phyloP scores from a whole-genome alignment of 768 basidiomycete species.

The Pseudohyphozyma bogoriensis region DNA sequence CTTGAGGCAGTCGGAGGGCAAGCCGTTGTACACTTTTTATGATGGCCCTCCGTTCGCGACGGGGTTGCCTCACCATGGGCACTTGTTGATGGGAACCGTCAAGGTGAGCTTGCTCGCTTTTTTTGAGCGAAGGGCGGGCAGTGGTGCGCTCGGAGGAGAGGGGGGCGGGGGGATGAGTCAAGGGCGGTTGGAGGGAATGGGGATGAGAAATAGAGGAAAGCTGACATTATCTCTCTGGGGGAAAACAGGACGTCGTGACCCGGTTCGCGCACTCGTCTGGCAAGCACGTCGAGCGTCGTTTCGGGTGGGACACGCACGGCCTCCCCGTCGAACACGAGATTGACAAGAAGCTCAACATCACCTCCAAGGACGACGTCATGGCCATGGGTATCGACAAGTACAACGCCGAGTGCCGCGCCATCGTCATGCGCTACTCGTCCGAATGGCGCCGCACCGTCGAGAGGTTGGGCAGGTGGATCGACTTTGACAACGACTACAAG shows the following conservation, averaged over 20 bases:
- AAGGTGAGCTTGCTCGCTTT: constrained; percentile 50
- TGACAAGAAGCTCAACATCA: constrained; percentile 90
- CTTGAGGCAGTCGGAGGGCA: constrained; percentile 79
- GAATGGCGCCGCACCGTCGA: constrained; percentile 95
- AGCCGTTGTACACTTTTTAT: constrained; percentile 86
- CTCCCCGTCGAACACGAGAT: constrained; percentile 98
- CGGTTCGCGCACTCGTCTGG: constrained; percentile 90
- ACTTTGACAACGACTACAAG: constrained; percentile 99
- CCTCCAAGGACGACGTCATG: constrained; percentile 84
- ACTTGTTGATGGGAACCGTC: constrained; percentile 56
- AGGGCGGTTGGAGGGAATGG: background rate
- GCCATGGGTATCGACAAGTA: constrained; percentile 93
- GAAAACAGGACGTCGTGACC: constrained; percentile 84
- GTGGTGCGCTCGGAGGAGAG: background rate
- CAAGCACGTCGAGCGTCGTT: constrained; percentile 80
- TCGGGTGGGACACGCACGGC: constrained; percentile 99
- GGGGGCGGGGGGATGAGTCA: too few species aligned
- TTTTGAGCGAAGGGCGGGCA: background rate
- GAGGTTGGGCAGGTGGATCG: constrained; percentile 98
- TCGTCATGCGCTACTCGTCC: constrained; percentile 90
- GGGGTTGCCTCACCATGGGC: constrained; percentile 41
- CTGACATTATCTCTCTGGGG: background rate
- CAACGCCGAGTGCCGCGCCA: constrained; percentile 89
- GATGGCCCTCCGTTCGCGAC: constrained; percentile 81
- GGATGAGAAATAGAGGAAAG: background rate